A percentile compares a stretch with the other conserved stretches of the same genome.
Evolutionary conservation across 805 yeast genomes (phyloP).

Genomic region (Kodamaea lidongshanica): DNA sequence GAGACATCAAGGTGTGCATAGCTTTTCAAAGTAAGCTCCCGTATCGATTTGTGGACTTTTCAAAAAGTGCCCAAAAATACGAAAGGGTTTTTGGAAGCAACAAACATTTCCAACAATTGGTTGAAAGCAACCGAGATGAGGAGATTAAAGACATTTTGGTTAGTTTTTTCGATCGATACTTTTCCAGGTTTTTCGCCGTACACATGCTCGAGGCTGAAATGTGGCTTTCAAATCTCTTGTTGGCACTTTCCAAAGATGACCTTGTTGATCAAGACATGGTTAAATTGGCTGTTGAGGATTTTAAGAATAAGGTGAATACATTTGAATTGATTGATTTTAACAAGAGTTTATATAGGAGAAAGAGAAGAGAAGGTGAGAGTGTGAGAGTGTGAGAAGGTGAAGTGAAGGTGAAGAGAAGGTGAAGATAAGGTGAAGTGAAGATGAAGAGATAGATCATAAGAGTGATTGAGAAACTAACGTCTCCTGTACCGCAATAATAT

Average conservation of each 20-base stretch:
- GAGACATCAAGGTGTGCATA: constrained; percentile 10
- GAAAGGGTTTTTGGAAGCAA: constrained; percentile 7
- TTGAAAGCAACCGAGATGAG: constrained; percentile 6
- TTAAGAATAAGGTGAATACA: constrained; percentile 5
- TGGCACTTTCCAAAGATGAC: constrained; percentile 6
- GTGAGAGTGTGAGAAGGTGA: too few relatives aligned
- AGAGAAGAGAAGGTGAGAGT: too few relatives aligned
- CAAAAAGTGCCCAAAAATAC: constrained; percentile 2
- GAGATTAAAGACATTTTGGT: constrained; percentile 7
- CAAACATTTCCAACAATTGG: constrained; percentile 3
- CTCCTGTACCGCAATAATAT: too few relatives aligned
- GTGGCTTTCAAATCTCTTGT: constrained; percentile 10
- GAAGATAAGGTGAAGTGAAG: too few relatives aligned
- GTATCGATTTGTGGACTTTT: constrained; percentile 5
- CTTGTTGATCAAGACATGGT: constrained; percentile 7
- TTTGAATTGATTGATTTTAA: constrained; percentile 8
- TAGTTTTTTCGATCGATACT: constrained; percentile 12
- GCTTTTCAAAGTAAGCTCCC: constrained; percentile 11
- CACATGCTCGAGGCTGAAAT: constrained; percentile 10
- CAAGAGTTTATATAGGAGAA: not conserved
- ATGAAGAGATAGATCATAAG: too few relatives aligned
- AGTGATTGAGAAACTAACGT: too few relatives aligned
- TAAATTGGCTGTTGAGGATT: constrained; percentile 8
- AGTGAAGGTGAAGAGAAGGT: too few relatives aligned
- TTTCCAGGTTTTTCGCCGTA: constrained; percentile 11